Evolutionary conservation across 2,329 filamentous ascomycete genomes (phyloP).

Genomic region (Eurotiales sp.): DNA sequence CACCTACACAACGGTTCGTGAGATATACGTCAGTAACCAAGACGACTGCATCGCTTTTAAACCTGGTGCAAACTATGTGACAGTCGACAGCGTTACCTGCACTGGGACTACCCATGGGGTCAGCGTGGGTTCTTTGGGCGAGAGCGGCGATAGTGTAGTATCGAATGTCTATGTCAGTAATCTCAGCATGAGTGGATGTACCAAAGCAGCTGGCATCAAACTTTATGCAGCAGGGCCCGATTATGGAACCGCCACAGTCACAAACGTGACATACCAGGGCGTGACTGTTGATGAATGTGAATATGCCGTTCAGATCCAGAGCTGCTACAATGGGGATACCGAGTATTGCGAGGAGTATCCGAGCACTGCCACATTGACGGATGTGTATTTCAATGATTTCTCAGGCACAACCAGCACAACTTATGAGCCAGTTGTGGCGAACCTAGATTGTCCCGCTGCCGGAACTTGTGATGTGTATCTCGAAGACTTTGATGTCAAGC

Average conservation of each 20-base stretch:
- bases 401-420: slow-evolving; percentile 37
- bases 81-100: slow-evolving; percentile 42
- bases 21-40: slow-evolving; percentile 38
- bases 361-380: slow-evolving; percentile 31
- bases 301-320: slow-evolving; percentile 47
- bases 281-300: slow-evolving; percentile 38
- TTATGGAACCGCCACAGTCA: slow-evolving; percentile 37
- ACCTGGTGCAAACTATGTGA: slow-evolving; percentile 37
- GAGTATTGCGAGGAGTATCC: slow-evolving; percentile 35
- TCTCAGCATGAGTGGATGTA: slow-evolving; percentile 39
- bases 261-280: slow-evolving; percentile 41
- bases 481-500: slow-evolving; percentile 30
- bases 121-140: slow-evolving; percentile 47
- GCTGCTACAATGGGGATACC: slow-evolving; percentile 38
- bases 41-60: slow-evolving; percentile 48
- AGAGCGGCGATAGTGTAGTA: slow-evolving; percentile 38
- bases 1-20: slow-evolving; percentile 34
- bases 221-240: slow-evolving; percentile 38
- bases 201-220: slow-evolving; percentile 48
- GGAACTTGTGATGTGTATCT: slow-evolving; percentile 39
- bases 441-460: slow-evolving; percentile 36
- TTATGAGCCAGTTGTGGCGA: slow-evolving; percentile 33
- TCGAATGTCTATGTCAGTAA: slow-evolving; percentile 41
- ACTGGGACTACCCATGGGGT: slow-evolving; percentile 44
- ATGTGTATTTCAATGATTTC: slow-evolving; percentile 36